Evolutionary conservation across 2,329 filamentous ascomycete species (phyloP), one percentile per base, ranked within the genome.

Genomic region (Monosporascus sp.): DNA sequence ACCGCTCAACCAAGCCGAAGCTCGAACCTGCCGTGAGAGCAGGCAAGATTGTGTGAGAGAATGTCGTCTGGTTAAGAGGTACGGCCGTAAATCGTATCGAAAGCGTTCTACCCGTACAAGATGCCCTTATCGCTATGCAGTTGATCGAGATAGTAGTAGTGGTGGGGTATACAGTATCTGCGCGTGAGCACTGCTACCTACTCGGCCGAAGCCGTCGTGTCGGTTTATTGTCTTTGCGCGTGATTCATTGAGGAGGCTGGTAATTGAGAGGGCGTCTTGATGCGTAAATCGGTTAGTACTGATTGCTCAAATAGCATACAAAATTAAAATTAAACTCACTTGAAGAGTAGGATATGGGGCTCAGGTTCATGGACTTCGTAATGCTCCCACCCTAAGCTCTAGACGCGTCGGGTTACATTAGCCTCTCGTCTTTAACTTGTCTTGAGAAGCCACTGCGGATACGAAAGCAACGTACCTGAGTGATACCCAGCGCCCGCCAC

Each of bases 361-460:
- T 99, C 94, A 44, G 94, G 94, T 72, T 97, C 94, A 72, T 99
- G 94, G 51, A 99, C 94, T 73, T 99, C 94, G 70, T 99, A 99
- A 72, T 99, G 94, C 71, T 97, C 93, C 94, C 94, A 99, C 53
- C 94, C 94, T 65, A 99, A 78, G 77, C 93, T 97, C 92, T 97
- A 68, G 48, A 45, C 14, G 24, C 41, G 50, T 45, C 35, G 35
- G 35, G 24, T 47, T 22, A 45, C 43, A 49, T 62, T 39, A 61
- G 57, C 22, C 43, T 48, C 39, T 45, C 15, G 11, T 25, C 49
- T 51, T 52, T 31, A 20, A 48, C 45, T 27, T 37, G 48, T 51
- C 35, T 38, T 43, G 39, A 35, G 39, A 37, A 18, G 22, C 39
- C 18, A 11, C 14, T 11, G 20, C 27, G 38, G 18, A 46, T 37